Evolutionary conservation across 352 stramenopile species (phyloP), one percentile per base, ranked within the genome.

Genomic region (Pythium vanterpoolii): DNA sequence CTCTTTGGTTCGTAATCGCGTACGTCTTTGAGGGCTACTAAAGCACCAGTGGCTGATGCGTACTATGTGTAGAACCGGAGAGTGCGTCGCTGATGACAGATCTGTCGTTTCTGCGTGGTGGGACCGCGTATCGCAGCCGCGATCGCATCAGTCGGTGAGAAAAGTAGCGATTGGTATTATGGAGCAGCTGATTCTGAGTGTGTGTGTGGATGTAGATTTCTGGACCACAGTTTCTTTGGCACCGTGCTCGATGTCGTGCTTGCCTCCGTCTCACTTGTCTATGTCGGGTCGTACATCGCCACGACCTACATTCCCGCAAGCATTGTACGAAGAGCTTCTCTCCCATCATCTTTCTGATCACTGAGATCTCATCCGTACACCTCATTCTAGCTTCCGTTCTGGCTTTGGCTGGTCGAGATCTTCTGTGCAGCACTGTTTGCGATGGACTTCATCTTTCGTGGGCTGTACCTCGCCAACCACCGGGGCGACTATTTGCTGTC

Each of bases 211-310:
- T 48, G 24, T 58, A 93, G 84, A 0, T 86, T 88, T 55, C 61
- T 95, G 46, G 85, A 95, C 63, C 86, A 92, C 72, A 90, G 85
- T 31, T 68, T 76, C 31, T 76, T 95, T 49, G 85, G 85, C 3
- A 72, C 80, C 5, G 67, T 67, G 8, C 60, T 93, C n/a, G 85
- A 95, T 51, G 57, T 76, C 5, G 60, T 87, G 31, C 73, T 93
- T 50, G 75, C 76, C 11, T 40, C 83, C 9, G 46, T 83, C 11
- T 83, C 85, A 19, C 13, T 91, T 27, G 61, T 84, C 16, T 95
- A 76, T 56, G 76, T 80, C 26, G 79, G 44, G 14, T 71, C 76
- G 44, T 95, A 95, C 70, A 80, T 95, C 53, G 45, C 57, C 5
- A 90, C 87, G 63, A 95, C 85, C 19, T 95, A 95, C 61, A 83